These are phyloP conservation scores for Cubamyces lactineus DNA, from an alignment of 768 basidiomycete genomes.

Conservation along the genomic window DNA sequence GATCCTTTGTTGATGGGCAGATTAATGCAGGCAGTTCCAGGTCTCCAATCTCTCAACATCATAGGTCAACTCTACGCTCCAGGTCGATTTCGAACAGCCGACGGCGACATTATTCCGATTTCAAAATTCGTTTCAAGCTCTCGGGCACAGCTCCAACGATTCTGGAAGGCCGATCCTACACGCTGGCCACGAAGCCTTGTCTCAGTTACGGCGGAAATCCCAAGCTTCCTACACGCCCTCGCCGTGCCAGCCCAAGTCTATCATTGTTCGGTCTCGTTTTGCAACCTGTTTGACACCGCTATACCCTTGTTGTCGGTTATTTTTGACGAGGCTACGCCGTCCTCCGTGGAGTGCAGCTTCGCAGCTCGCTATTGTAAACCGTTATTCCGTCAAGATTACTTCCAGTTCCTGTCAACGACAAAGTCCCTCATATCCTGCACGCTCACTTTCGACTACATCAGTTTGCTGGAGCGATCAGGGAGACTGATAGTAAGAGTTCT, in stretches of 20 bases:
- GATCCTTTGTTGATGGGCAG: too few relatives aligned
- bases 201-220: not conserved
- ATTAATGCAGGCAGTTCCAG: too few relatives aligned
- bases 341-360: not conserved
- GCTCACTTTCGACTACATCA: not conserved
- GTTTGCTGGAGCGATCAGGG: too few relatives aligned
- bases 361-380: not conserved
- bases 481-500: too few relatives aligned
- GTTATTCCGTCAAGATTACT: not conserved
- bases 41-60: too few relatives aligned
- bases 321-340: not conserved
- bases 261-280: not conserved
- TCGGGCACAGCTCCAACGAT: too few relatives aligned
- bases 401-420: not conserved
- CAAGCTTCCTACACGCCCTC: not conserved
- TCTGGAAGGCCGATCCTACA: not conserved
- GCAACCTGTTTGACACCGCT: not conserved
- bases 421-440: not conserved
- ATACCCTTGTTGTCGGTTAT: not conserved
- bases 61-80: too few relatives aligned
- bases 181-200: not conserved
- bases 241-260: not conserved
- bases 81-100: too few relatives aligned
- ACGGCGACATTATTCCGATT: too few relatives aligned
- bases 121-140: too few relatives aligned